Conservation (phyloP, 306 rosid species). For the Quercus gilva region DNA sequence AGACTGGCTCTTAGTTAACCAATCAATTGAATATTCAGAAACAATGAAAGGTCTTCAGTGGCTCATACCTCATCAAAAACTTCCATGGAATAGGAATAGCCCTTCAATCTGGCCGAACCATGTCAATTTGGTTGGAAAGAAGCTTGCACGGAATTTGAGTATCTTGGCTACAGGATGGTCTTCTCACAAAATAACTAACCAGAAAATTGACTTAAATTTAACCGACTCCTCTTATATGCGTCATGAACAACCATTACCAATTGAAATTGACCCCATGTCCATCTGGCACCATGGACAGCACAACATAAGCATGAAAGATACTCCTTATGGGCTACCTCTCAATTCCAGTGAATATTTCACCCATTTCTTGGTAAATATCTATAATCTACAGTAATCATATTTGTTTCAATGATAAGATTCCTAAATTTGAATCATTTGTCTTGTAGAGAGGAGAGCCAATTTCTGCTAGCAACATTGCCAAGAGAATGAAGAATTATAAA, state of each 20-base stretch:
- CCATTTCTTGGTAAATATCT: conserved; percentile 59
- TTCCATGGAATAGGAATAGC: conserved; percentile 53
- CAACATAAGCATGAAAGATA: conserved; percentile 27
- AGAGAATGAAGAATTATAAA: conserved; percentile 42
- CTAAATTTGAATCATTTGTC: conserved; percentile 20
- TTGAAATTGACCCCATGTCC: conserved; percentile 4
- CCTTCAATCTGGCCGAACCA: conserved; percentile 20
- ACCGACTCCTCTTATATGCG: conserved; percentile 18
- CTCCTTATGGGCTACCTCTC: conserved; percentile 54
- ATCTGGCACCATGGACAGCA: conserved; percentile 35
- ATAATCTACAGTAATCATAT: conserved; percentile 4
- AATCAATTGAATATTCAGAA: conserved; percentile 48
- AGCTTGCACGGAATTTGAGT: conserved; percentile 10
- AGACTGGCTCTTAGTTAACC: conserved; percentile 47
- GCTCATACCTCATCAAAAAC: conserved; percentile 63
- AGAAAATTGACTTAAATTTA: background rate
- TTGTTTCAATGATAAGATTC: background rate
- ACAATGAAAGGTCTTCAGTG: conserved; percentile 61
- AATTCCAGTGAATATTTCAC: conserved; percentile 49
- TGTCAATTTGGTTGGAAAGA: conserved; percentile 17
- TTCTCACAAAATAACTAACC: conserved; percentile 7
- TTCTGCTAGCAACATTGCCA: conserved; percentile 44
- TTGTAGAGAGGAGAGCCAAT: conserved; percentile 73
- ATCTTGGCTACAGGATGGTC: conserved; percentile 3
- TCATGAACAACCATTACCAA: conserved; percentile 16